These are phyloP conservation scores for Debaryomyces tyrocola DNA, from an alignment of 805 yeast genomes.

Conservation along the genomic window DNA sequence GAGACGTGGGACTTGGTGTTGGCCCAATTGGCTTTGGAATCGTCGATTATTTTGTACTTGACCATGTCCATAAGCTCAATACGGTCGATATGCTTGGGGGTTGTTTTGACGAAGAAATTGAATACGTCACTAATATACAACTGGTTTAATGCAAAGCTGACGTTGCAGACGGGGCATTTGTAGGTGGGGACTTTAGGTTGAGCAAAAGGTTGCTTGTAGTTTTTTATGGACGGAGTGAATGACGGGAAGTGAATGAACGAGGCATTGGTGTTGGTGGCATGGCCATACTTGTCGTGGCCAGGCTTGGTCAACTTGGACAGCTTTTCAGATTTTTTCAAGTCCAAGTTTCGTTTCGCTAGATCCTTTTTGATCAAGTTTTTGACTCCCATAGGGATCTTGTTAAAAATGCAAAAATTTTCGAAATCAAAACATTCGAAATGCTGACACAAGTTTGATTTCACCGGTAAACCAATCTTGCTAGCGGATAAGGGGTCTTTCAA, in stretches of 20 bases:
- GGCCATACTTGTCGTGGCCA: constrained; percentile 1
- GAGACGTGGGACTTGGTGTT: constrained; percentile 4
- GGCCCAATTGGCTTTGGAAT: constrained; percentile 10
- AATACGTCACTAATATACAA: constrained; percentile 38
- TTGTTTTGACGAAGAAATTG: constrained; percentile 41
- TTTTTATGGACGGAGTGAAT: constrained; percentile 16
- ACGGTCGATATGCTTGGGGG: constrained; percentile 32
- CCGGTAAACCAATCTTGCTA: constrained; percentile 38
- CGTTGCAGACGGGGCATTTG: constrained; percentile 43
- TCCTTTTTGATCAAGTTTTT: constrained; percentile 21
- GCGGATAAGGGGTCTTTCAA: constrained; percentile 42
- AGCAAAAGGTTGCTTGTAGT: constrained; percentile 29
- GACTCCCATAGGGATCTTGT: constrained; percentile 31
- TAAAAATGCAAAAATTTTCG: constrained; percentile 40
- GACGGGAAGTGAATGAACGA: neutral
- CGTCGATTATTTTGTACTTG: constrained; percentile 34
- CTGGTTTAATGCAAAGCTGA: constrained; percentile 30
- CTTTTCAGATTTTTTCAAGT: constrained; percentile 4
- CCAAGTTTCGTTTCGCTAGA: constrained; percentile 26
- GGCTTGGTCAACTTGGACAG: neutral
- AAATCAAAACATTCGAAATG: constrained; percentile 48
- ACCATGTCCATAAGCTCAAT: constrained; percentile 36
- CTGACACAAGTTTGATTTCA: constrained; percentile 34
- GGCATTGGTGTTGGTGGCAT: neutral
- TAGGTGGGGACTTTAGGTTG: constrained; percentile 24